These are phyloP conservation scores for Liriodendron chinense DNA, from an alignment of 164 flowering plant genomes.

Conservation along the genomic window DNA sequence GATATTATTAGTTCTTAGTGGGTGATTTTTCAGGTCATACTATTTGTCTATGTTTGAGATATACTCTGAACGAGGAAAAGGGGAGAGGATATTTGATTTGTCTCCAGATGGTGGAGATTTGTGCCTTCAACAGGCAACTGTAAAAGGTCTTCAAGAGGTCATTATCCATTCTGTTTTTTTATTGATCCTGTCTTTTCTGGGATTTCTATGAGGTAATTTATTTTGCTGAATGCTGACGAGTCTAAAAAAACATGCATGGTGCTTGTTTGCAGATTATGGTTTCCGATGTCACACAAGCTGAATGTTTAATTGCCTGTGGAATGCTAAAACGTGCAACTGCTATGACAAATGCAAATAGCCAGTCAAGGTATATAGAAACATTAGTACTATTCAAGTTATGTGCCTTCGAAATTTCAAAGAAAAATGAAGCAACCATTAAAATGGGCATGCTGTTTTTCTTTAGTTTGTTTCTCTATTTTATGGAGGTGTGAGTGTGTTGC, in stretches of 20 bases:
- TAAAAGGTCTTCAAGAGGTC: conserved; percentile 84
- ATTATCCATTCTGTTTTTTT: background rate
- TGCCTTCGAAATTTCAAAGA: background rate
- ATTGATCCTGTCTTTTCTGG: background rate
- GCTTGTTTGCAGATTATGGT: conserved; percentile 38
- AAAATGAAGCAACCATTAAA: background rate
- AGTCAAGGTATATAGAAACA: conserved; percentile 58
- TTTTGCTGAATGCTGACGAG: background rate
- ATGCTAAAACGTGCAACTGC: conserved; percentile 79
- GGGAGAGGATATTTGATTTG: conserved; percentile 67
- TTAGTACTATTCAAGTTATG: background rate
- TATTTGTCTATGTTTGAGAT: conserved; percentile 80
- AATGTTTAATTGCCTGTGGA: conserved; percentile 57
- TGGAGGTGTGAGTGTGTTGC: too few relatives aligned
- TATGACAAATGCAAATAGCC: conserved; percentile 67
- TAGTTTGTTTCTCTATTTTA: background rate
- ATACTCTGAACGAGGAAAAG: conserved; percentile 67
- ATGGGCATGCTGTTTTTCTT: background rate
- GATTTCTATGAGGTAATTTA: background rate
- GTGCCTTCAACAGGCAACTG: conserved; percentile 46
- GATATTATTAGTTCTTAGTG: background rate
- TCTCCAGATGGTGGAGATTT: conserved; percentile 48
- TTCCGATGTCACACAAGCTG: conserved; percentile 52
- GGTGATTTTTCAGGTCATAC: conserved; percentile 40
- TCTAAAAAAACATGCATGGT: background rate